phyloP scores from a whole-genome alignment of 2,329 filamentous ascomycete species.

The Xylariaceae sp. region DNA sequence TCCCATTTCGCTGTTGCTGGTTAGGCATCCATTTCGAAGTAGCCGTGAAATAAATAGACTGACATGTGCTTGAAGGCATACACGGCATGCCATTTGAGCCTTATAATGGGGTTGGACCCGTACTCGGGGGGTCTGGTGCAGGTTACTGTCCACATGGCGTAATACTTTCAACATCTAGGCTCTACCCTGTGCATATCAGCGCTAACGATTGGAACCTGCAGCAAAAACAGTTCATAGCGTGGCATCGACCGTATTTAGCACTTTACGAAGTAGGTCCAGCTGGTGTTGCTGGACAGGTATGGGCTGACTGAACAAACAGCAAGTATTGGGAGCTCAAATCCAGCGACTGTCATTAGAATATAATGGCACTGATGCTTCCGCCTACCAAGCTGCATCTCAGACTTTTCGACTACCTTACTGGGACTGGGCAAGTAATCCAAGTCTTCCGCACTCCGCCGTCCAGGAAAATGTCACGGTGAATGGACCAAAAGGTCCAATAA shows the following conservation, averaged over 20 bases:
- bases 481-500: constrained; percentile 36
- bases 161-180: constrained; percentile 16
- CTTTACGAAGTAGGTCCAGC: constrained; percentile 47
- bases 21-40: constrained; percentile 19
- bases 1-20: constrained; percentile 51
- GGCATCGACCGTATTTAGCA: constrained; percentile 54
- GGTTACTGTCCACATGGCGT: constrained; percentile 38
- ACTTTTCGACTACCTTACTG: constrained; percentile 48
- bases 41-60: neutral
- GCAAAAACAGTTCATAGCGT: constrained; percentile 49
- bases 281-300: neutral
- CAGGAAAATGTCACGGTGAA: constrained; percentile 36
- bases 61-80: constrained; percentile 17
- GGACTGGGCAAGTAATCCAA: constrained; percentile 47
- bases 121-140: constrained; percentile 21
- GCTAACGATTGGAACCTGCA: constrained; percentile 7
- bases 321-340: constrained; percentile 46
- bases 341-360: constrained; percentile 44
- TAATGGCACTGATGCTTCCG: constrained; percentile 27
- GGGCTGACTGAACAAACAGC: constrained; percentile 34
- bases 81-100: constrained; percentile 37
- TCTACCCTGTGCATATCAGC: neutral
- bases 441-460: constrained; percentile 40
- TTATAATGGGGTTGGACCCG: constrained; percentile 38
- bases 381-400: constrained; percentile 44